Percentiles rank a stretch among this genome's conserved stretches.
Evolutionary conservation across 805 yeast species (phyloP).

Genomic region (Wickerhamiella siamensis): DNA sequence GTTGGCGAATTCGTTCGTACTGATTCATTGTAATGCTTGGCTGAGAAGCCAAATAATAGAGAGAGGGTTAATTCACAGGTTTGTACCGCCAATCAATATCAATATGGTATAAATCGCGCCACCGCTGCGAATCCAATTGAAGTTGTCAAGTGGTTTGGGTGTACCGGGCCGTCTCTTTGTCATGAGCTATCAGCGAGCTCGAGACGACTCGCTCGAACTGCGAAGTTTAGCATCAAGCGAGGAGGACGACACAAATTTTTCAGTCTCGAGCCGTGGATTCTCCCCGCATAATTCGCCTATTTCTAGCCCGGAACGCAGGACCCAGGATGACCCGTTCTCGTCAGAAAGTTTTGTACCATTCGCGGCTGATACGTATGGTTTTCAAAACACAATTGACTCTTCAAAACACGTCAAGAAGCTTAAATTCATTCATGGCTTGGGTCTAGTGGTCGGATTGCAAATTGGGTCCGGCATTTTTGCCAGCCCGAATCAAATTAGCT

Average conservation of each 20-base stretch:
- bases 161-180: background rate
- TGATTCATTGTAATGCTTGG: too few species aligned
- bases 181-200: background rate
- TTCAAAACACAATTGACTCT: background rate
- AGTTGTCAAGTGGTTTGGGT: too few species aligned
- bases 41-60: too few species aligned
- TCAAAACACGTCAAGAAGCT: slow-evolving; percentile 4
- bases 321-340: background rate
- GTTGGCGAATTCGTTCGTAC: background rate
- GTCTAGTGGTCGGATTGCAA: slow-evolving; percentile 29
- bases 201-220: background rate
- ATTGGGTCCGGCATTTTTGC: slow-evolving; percentile 33
- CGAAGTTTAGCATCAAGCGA: background rate
- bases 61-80: too few species aligned
- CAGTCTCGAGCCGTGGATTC: background rate
- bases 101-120: too few species aligned
- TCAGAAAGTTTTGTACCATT: background rate
- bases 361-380: too few species aligned
- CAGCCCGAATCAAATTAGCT: slow-evolving; percentile 28
- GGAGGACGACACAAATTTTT: background rate
- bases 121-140: too few species aligned
- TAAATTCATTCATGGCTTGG: slow-evolving; percentile 25
- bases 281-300: background rate
- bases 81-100: too few species aligned
- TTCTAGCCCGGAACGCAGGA: background rate